Conservation (phyloP, 225 moss, liverwort and hornwort species). For the Climacium dendroides region DNA sequence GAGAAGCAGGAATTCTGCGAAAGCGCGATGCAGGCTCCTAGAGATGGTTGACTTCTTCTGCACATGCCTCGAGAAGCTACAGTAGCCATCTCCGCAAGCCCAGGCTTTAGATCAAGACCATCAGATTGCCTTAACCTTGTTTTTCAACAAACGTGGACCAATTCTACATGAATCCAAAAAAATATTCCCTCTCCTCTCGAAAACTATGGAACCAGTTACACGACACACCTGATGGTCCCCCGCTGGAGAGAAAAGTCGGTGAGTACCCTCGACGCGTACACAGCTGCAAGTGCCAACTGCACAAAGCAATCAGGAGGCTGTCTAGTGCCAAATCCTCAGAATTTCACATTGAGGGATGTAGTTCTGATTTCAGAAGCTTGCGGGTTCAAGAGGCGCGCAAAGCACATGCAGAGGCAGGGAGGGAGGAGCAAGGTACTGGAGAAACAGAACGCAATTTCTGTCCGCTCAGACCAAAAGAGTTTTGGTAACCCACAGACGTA, state of each 20-base stretch:
- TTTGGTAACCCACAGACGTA: neutral
- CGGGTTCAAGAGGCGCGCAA: neutral
- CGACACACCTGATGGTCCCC: neutral
- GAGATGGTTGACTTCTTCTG: constrained; percentile 1
- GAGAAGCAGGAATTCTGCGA: neutral
- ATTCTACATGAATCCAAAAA: neutral
- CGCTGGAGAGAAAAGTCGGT: neutral
- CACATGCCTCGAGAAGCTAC: neutral
- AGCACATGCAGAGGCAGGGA: neutral
- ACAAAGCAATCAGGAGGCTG: neutral
- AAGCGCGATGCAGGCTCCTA: neutral
- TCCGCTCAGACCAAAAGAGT: neutral
- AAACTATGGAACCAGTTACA: neutral
- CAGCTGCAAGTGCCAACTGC: neutral
- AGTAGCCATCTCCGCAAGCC: neutral
- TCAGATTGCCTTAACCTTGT: neutral
- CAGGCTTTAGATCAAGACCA: neutral
- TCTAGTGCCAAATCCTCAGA: neutral
- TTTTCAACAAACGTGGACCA: constrained; percentile 11
- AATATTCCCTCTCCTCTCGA: neutral
- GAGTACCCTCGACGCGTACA: neutral
- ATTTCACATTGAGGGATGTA: neutral
- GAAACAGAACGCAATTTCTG: neutral
- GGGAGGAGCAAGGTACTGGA: neutral
- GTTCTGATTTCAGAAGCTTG: neutral